phyloP scores from a whole-genome alignment of 331 rosid genomes.

The Ulmus americana region DNA sequence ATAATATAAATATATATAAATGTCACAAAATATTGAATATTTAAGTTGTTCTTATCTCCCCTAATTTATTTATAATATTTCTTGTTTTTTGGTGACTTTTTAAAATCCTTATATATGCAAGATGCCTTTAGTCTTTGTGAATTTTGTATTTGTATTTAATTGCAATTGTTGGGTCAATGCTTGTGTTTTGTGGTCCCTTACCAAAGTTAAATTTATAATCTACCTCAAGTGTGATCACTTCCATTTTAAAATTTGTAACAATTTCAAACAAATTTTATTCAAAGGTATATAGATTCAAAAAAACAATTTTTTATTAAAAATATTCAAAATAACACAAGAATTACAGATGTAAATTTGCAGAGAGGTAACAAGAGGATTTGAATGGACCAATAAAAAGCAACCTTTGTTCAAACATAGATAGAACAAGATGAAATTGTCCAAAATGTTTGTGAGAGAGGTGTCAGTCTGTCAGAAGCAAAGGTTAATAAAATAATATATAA shows the following conservation, averaged over 20 bases:
- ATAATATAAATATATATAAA: neutral
- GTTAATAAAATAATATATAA: slow-evolving; percentile 1
- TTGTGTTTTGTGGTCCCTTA: slow-evolving; percentile 23
- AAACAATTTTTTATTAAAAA: neutral
- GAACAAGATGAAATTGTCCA: neutral
- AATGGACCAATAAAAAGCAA: neutral
- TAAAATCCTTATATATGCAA: slow-evolving; percentile 20
- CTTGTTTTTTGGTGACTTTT: slow-evolving; percentile 25
- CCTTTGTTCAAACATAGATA: slow-evolving; percentile 3
- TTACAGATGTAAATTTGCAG: neutral
- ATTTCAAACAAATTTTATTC: slow-evolving; percentile 18
- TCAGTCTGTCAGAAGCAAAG: slow-evolving; percentile 7
- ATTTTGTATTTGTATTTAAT: slow-evolving; percentile 21
- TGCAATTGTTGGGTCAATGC: slow-evolving; percentile 37
- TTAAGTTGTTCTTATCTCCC: slow-evolving; percentile 26
- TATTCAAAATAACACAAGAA: neutral
- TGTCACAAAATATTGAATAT: slow-evolving; percentile 12
- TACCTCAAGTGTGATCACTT: slow-evolving; percentile 18
- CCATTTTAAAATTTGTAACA: slow-evolving; percentile 13
- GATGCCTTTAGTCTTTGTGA: slow-evolving; percentile 29
- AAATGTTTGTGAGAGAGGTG: neutral
- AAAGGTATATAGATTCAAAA: neutral
- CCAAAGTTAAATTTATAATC: slow-evolving; percentile 9
- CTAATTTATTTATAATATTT: slow-evolving; percentile 19
- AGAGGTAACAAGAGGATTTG: slow-evolving; percentile 4